phyloP scores from a whole-genome alignment of 805 yeast genomes.

The Wickerhamomyces strasburgensis region DNA sequence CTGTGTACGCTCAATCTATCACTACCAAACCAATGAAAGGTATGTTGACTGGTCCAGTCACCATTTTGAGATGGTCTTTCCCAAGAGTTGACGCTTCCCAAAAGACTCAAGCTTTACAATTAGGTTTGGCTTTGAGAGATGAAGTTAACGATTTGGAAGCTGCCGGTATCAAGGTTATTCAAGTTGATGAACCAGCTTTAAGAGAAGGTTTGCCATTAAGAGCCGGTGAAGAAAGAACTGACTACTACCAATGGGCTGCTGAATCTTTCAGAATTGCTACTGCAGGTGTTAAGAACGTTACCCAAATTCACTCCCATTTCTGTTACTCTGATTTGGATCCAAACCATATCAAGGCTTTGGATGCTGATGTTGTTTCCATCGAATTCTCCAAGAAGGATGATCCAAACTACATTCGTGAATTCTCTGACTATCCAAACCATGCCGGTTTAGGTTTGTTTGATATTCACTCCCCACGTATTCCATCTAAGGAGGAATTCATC shows the following conservation, averaged over 20 bases:
- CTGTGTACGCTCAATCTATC: constrained; percentile 96
- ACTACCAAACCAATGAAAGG: constrained; percentile 97
- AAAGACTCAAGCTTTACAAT: constrained; percentile 92
- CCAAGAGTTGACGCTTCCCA: constrained; percentile 98
- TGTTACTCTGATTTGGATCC: constrained; percentile 99
- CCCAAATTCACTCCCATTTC: constrained; percentile 99
- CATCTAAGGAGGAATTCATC: constrained; percentile 95
- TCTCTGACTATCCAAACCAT: constrained; percentile 98
- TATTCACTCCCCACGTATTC: constrained; percentile 99
- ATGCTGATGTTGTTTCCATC: constrained; percentile 98
- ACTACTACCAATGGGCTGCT: constrained; percentile 98
- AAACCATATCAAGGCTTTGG: constrained; percentile 98
- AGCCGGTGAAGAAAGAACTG: constrained; percentile 94
- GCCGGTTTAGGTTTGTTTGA: constrained; percentile 99
- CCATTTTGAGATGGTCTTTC: constrained; percentile 99
- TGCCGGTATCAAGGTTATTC: constrained; percentile 96
- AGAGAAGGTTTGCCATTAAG: constrained; percentile 99
- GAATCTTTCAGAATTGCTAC: constrained; percentile 99
- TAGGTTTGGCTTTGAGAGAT: constrained; percentile 96
- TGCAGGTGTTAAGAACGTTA: constrained; percentile 90
- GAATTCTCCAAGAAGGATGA: constrained; percentile 99
- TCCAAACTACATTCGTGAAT: constrained; percentile 96
- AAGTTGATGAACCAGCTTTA: constrained; percentile 99
- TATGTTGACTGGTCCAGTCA: constrained; percentile 99
- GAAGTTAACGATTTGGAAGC: constrained; percentile 98